Evolutionary conservation across 2,329 filamentous ascomycete species (phyloP).

Genomic region (Neophaeococcomyces aloes): DNA sequence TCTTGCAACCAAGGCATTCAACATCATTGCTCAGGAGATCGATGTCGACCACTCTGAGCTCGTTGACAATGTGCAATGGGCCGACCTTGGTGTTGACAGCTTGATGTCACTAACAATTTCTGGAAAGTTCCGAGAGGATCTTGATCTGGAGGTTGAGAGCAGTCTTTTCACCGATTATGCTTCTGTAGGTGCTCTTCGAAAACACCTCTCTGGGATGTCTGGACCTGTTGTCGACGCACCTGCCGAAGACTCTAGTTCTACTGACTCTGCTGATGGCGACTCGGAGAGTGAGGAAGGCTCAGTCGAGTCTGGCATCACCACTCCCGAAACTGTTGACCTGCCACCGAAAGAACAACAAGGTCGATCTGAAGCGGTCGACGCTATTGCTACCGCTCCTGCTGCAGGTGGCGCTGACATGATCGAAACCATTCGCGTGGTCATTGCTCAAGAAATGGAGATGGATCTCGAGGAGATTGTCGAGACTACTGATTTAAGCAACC

Average conservation of each 20-base stretch:
- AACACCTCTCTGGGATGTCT: constrained; percentile 34
- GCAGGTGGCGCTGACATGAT: constrained; percentile 30
- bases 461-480: constrained; percentile 31
- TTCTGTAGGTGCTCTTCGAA: constrained; percentile 51
- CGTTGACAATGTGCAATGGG: constrained; percentile 49
- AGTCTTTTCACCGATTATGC: constrained; percentile 51
- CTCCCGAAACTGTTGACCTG: constrained; percentile 22
- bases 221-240: constrained; percentile 17
- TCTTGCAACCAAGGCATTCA: constrained; percentile 28
- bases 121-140: constrained; percentile 51
- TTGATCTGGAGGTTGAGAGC: constrained; percentile 49
- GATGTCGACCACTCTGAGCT: constrained; percentile 49
- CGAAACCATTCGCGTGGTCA: constrained; percentile 31
- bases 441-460: constrained; percentile 37
- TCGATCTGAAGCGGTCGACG: constrained; percentile 23
- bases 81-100: constrained; percentile 53
- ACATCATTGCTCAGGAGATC: constrained; percentile 37
- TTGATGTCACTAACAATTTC: constrained; percentile 52
- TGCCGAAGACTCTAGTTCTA: constrained; percentile 24
- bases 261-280: constrained; percentile 19
- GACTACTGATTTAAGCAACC: constrained; percentile 31
- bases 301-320: constrained; percentile 23
- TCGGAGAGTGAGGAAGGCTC: constrained; percentile 21
- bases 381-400: constrained; percentile 25
- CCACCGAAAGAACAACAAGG: constrained; percentile 15